Evolutionary conservation across 2,329 filamentous ascomycete genomes (phyloP).

Genomic region (Xylariaceae sp.): DNA sequence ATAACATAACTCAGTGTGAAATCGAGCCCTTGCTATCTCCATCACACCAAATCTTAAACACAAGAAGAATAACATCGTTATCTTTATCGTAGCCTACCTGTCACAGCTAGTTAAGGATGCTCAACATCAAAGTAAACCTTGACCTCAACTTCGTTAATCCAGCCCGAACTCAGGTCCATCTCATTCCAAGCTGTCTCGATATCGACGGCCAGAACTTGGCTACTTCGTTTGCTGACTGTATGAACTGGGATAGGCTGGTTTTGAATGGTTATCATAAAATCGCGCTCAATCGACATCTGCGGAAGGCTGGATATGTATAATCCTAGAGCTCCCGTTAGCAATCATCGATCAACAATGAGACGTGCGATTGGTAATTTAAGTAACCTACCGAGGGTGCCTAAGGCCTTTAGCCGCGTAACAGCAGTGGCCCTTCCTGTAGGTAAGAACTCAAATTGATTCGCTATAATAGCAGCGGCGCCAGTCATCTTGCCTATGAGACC

Average conservation of each 20-base stretch:
- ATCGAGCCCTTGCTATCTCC: too few species aligned
- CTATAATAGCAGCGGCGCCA: slow-evolving; percentile 77
- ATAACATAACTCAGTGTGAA: too few species aligned
- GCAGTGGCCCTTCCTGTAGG: slow-evolving; percentile 67
- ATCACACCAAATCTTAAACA: too few species aligned
- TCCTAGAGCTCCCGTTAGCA: slow-evolving; percentile 51
- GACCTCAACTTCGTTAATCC: slow-evolving; percentile 80
- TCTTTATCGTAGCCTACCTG: background rate
- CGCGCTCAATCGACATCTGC: slow-evolving; percentile 61
- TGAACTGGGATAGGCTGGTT: slow-evolving; percentile 71
- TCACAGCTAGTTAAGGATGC: slow-evolving; percentile 27
- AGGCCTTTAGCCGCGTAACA: slow-evolving; percentile 75
- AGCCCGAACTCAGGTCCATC: slow-evolving; percentile 71
- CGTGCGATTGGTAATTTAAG: background rate
- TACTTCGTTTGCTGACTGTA: slow-evolving; percentile 62
- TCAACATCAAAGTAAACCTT: slow-evolving; percentile 62
- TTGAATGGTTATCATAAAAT: slow-evolving; percentile 77
- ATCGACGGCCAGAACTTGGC: slow-evolving; percentile 76
- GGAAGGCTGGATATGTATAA: slow-evolving; percentile 78
- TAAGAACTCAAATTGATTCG: slow-evolving; percentile 60
- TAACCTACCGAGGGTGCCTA: slow-evolving; percentile 71
- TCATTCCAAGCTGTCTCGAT: slow-evolving; percentile 77
- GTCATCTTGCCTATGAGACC: slow-evolving; percentile 90
- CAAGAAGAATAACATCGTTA: too few species aligned
- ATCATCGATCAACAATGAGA: background rate